Evolutionary conservation across 2,329 filamentous ascomycete species (phyloP), one percentile per base, ranked within the genome.

Genomic region (Celoporthe dispersa): DNA sequence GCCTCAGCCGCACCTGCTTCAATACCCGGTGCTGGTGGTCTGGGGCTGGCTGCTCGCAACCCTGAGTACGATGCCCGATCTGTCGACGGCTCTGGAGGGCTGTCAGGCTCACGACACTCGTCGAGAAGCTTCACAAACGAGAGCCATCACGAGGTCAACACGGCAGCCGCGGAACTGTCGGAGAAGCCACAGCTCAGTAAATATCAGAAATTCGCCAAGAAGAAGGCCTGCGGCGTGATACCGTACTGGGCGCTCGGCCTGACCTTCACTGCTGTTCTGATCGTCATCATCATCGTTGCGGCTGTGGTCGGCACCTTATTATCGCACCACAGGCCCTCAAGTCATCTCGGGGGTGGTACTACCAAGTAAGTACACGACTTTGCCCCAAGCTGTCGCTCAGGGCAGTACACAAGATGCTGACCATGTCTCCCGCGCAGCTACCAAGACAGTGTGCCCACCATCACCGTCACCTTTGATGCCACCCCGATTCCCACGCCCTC

Each of bases 241-340:
- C 89, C 89, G 0, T 86, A 87, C 70, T 91, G 89, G 89, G 87
- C 86, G 1, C 82, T 91, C 39, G 83, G 83, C 61, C 76, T 91
- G 16, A 77, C 86, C 1, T 75, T 82, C 0, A 77, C 84, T 2
- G 82, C 83, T 2, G 75, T 89, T 28, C 73, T 89, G 12, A 74
- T 90, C 44, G 80, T 90, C 77, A 85, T 84, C 22, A 78, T 86
- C 9, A 81, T 91, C 2, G 81, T 90, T 72, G 88, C 86, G 33
- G 84, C 87, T 28, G 86, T 90, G 14, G 81, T 89, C 60, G 87
- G 85, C 31, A 83, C 82, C 1, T 74, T 86, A 39, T 73, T 84
- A 22, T 76, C 76, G 6, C 79, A 76, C 44, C 79, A 78, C 68
- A 79, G 75, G 67, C 73, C 75, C 72, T 61, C 75, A 71, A 71